Evolutionary conservation across 768 basidiomycete species (phyloP).

Genomic region (Phallus indusiatus): DNA sequence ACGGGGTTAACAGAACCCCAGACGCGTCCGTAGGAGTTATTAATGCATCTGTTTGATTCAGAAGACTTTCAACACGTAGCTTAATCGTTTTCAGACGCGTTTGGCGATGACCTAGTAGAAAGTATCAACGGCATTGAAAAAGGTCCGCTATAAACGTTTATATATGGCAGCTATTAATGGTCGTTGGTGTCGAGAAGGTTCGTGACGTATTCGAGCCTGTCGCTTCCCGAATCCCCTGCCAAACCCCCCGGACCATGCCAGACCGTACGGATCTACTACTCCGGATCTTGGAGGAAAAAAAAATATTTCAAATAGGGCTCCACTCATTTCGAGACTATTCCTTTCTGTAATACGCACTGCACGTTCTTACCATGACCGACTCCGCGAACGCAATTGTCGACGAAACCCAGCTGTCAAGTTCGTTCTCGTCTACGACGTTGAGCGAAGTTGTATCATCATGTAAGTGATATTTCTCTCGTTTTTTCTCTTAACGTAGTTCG

Average conservation of each 20-base stretch:
- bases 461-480: slow-evolving; percentile 20
- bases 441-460: slow-evolving; percentile 52
- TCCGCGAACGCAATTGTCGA: neutral
- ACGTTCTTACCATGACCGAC: neutral
- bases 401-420: neutral
- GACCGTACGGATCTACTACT: slow-evolving; percentile 41
- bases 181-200: neutral
- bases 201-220: too few relatives aligned
- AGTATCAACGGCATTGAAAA: too few relatives aligned
- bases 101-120: too few relatives aligned
- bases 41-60: too few relatives aligned
- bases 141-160: too few relatives aligned
- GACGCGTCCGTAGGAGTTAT: too few relatives aligned
- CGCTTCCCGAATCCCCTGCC: too few relatives aligned
- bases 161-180: too few relatives aligned
- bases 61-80: too few relatives aligned
- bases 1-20: too few relatives aligned
- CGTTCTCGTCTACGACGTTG: neutral
- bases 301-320: neutral
- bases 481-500: neutral
- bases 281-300: slow-evolving; percentile 1
- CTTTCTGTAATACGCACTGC: neutral
- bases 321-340: neutral
- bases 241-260: slow-evolving; percentile 34
- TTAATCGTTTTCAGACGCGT: too few relatives aligned